phyloP scores from a whole-genome alignment of 805 yeast species.

The Sugiyamaella valdiviana region DNA sequence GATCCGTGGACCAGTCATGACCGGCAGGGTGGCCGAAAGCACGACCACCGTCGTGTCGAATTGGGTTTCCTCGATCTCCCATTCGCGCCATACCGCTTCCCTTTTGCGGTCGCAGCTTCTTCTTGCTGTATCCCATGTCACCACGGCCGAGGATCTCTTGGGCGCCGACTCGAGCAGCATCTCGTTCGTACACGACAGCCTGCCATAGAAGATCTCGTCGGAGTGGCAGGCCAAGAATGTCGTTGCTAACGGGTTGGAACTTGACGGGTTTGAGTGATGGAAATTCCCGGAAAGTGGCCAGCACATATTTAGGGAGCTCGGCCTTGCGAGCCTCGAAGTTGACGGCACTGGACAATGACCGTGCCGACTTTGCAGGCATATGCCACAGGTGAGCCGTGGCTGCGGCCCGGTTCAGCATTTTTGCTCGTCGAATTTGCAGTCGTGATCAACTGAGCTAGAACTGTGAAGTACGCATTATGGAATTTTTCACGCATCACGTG shows the following conservation, averaged over 20 bases:
- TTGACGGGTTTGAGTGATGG: conserved; percentile 86
- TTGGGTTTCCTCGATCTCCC: conserved; percentile 95
- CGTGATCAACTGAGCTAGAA: background rate
- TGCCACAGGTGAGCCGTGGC: no score
- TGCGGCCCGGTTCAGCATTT: background rate
- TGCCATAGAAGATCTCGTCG: conserved; percentile 92
- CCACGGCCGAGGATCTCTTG: conserved; percentile 81
- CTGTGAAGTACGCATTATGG: background rate
- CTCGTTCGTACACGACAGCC: conserved; percentile 89
- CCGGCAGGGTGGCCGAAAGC: conserved; percentile 90
- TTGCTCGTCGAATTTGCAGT: background rate
- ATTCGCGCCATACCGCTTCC: conserved; percentile 93
- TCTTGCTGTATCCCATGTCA: conserved; percentile 77
- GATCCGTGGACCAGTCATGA: conserved; percentile 73
- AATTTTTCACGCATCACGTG: background rate
- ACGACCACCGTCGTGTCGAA: conserved; percentile 79
- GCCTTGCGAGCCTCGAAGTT: conserved; percentile 5
- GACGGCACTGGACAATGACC: no score
- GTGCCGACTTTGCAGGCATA: no score
- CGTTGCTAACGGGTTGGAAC: conserved; percentile 67
- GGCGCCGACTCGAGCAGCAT: conserved; percentile 82
- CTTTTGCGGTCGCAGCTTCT: conserved; percentile 80
- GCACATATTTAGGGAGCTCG: conserved; percentile 57
- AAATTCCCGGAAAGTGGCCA: conserved; percentile 72
- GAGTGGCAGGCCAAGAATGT: conserved; percentile 64